Evolutionary conservation across 371 early-diverging fungal species (phyloP).

Genomic region (Chytridium lagenaria): DNA sequence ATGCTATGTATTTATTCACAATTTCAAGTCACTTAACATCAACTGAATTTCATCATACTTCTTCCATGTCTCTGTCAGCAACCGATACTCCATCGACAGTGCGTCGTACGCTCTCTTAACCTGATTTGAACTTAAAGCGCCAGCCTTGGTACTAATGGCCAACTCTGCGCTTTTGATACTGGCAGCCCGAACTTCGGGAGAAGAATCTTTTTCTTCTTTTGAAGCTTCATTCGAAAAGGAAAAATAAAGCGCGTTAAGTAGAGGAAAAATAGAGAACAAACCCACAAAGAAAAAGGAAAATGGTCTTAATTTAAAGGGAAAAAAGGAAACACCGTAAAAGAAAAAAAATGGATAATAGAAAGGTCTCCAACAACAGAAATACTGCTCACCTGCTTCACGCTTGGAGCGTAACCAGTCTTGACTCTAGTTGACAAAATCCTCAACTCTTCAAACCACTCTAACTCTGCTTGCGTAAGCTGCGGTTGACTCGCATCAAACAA

Average conservation of each 20-base stretch:
- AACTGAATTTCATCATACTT: neutral
- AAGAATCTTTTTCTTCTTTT: slow-evolving; percentile 25
- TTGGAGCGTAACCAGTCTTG: slow-evolving; percentile 22
- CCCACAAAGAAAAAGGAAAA: too few species aligned
- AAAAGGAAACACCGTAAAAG: neutral
- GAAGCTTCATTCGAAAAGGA: slow-evolving; percentile 12
- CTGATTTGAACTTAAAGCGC: slow-evolving; percentile 5
- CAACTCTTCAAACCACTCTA: slow-evolving; percentile 42
- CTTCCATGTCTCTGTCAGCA: slow-evolving; percentile 3
- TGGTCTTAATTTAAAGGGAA: too few species aligned
- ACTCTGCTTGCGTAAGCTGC: slow-evolving; percentile 41
- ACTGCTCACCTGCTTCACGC: slow-evolving; percentile 31
- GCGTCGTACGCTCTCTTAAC: slow-evolving; percentile 22
- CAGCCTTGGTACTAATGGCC: slow-evolving; percentile 3
- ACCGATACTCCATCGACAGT: slow-evolving; percentile 17
- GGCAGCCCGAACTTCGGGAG: slow-evolving; percentile 11
- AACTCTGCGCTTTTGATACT: neutral
- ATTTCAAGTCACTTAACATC: neutral
- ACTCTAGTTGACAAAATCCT: slow-evolving; percentile 20
- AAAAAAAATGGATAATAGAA: neutral
- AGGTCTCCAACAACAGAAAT: neutral
- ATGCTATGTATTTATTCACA: slow-evolving; percentile 3
- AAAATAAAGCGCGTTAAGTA: neutral
- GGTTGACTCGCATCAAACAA: slow-evolving; percentile 47
- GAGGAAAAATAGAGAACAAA: too few species aligned